phyloP scores from a whole-genome alignment of 352 stramenopile genomes.

The Globisporangium perplexum region DNA sequence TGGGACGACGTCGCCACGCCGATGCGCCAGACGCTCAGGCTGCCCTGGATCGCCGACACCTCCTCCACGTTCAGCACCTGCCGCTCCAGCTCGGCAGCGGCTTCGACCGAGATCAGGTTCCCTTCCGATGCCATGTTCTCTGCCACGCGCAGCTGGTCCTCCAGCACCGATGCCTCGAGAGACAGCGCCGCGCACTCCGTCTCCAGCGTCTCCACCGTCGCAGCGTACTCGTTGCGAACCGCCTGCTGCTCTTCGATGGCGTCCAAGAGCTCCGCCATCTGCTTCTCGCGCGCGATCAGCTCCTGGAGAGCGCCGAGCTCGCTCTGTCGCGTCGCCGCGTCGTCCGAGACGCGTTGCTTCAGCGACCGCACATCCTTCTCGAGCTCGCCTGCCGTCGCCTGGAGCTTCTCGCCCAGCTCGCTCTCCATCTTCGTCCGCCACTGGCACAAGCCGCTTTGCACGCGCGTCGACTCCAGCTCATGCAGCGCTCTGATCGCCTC shows the following conservation, averaged over 20 bases:
- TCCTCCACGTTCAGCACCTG: constrained; percentile 46
- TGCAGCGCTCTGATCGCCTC: constrained; percentile 44
- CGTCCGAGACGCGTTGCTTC: constrained; percentile 27
- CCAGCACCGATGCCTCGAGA: constrained; percentile 59
- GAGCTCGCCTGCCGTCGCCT: constrained; percentile 26
- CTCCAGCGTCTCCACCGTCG: constrained; percentile 49
- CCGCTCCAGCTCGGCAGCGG: constrained; percentile 31
- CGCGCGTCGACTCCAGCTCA: constrained; percentile 35
- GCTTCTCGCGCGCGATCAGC: constrained; percentile 63
- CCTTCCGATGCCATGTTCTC: constrained; percentile 26
- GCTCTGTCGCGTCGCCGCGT: constrained; percentile 34
- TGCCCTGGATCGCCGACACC: constrained; percentile 47
- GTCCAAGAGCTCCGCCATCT: constrained; percentile 63
- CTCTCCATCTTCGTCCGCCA: constrained; percentile 58
- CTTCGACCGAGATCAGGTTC: constrained; percentile 11
- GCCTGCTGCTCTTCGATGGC: constrained; percentile 75
- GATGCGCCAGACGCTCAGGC: constrained; percentile 42
- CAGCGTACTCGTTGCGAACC: constrained; percentile 54
- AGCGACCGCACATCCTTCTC: constrained; percentile 38
- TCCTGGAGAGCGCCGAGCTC: constrained; percentile 57
- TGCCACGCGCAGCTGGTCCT: constrained; percentile 55
- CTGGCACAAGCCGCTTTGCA: constrained; percentile 54
- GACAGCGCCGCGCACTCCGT: constrained; percentile 52
- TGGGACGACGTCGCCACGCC: constrained; percentile 34
- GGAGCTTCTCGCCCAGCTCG: constrained; percentile 34